A percentile compares a stretch with the other conserved stretches of the same genome.
phyloP scores from a whole-genome alignment of 768 basidiomycete genomes.

The Trametes sanguinea region DNA sequence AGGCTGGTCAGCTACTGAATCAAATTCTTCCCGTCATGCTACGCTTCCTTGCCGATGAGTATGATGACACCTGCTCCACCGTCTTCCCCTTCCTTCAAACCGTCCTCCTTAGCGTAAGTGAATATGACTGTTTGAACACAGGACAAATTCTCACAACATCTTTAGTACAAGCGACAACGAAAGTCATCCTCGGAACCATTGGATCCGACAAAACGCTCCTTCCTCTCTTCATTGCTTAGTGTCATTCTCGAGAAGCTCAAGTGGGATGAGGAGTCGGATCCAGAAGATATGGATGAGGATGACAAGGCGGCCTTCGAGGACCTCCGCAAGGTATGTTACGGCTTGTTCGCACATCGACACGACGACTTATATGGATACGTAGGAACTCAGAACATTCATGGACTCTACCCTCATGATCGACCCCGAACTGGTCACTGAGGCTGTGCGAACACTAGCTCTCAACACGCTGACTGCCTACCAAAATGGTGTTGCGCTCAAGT shows the following conservation, averaged over 20 bases:
- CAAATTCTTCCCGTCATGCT: slow-evolving; percentile 81
- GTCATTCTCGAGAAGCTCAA: slow-evolving; percentile 87
- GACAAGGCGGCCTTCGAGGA: slow-evolving; percentile 80
- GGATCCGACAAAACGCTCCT: slow-evolving; percentile 68
- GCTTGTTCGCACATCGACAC: not conserved
- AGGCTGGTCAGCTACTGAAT: slow-evolving; percentile 63
- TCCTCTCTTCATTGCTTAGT: slow-evolving; percentile 75
- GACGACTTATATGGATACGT: not conserved
- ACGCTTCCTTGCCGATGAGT: slow-evolving; percentile 85
- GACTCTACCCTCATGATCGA: slow-evolving; percentile 88
- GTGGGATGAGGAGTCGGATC: slow-evolving; percentile 82
- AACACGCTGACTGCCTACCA: slow-evolving; percentile 73
- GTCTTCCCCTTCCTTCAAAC: slow-evolving; percentile 80
- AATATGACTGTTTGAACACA: too few relatives aligned
- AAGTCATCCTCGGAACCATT: slow-evolving; percentile 62
- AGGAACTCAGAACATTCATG: slow-evolving; percentile 86
- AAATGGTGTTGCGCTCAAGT: slow-evolving; percentile 65
- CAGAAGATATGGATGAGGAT: slow-evolving; percentile 86
- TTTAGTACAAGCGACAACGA: slow-evolving; percentile 77
- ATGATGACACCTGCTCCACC: slow-evolving; percentile 86
- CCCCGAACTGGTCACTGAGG: slow-evolving; percentile 78
- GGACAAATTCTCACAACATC: not conserved
- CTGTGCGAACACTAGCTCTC: slow-evolving; percentile 71
- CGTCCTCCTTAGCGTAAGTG: slow-evolving; percentile 71
- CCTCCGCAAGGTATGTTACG: slow-evolving; percentile 70